Evolutionary conservation across 805 yeast species (phyloP), one percentile per base, ranked within the genome.

Genomic region (Wickerhamiella brachini): DNA sequence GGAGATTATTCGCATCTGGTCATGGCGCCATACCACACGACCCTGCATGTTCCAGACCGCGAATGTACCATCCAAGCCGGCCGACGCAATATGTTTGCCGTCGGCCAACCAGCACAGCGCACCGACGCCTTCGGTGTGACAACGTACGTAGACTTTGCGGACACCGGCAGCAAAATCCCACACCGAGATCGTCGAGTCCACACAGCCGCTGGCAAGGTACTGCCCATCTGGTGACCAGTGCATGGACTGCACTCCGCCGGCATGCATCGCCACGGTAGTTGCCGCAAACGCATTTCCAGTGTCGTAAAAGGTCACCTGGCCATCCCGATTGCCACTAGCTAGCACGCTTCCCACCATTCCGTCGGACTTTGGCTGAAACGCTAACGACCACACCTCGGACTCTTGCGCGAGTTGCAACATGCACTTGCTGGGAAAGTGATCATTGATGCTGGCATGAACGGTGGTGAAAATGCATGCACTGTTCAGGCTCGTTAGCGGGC

Each of bases 351-450:
- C 96, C 66, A 77, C 75, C 45, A 87, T 84, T 12, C 15, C 15
- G 15, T 12, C 15, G 34, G 3, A 9, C 15, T 29, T 29, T 4
- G 41, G 41, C 5, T 93, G 82, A 61, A 85, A 88, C 52, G 77
- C 76, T 13, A 83, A 72, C 61, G 73, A 83, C 97, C 97, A 89
- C 12, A 86, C 90, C 63, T 89, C 95, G 60, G 81, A 79, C 6
- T 42, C 47, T 24, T 53, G 41, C 18, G 18, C 18, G 20, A 37
- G 20, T 9, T 37, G 20, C 20, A 37, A 10, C n/a, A 22, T 41
- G 12, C 23, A 22, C 24, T 20, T 18, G 24, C 15, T 41, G n/a
- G 23, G 44, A 18, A 41, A 41, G n/a, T 20, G 20, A 12, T 41
- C 44, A 26, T 5, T 41, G 20, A 37, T 50, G 12, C 15, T 5